phyloP scores from a whole-genome alignment of 768 basidiomycete species.

The Gloeophyllum trabeum region DNA sequence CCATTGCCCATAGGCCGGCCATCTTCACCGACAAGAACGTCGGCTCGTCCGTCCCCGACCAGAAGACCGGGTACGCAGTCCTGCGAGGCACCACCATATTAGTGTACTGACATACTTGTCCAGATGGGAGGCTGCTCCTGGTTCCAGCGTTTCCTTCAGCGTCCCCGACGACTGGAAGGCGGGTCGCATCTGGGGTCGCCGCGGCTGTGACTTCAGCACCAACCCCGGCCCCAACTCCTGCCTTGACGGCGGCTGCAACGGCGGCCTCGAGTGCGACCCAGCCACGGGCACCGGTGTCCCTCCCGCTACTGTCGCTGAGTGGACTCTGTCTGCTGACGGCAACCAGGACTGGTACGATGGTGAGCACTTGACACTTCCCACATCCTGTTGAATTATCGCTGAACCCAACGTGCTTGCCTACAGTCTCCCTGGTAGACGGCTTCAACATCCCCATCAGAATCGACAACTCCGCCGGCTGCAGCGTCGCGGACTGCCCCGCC shows the following conservation, averaged over 20 bases:
- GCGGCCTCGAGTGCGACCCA: constrained; percentile 19
- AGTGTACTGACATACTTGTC: constrained; percentile 10
- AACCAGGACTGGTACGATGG: constrained; percentile 22
- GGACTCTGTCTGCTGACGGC: constrained; percentile 17
- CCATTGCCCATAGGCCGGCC: constrained; percentile 27
- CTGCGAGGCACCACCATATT: neutral
- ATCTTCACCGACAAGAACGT: constrained; percentile 51
- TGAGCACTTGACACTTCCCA: constrained; percentile 3
- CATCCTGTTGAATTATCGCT: neutral
- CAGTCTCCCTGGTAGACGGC: constrained; percentile 20
- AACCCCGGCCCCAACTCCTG: constrained; percentile 6
- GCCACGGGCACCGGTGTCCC: constrained; percentile 23
- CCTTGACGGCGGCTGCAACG: constrained; percentile 8
- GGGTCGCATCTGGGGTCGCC: constrained; percentile 43
- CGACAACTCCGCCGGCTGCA: constrained; percentile 11
- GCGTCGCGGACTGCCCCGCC: constrained; percentile 12
- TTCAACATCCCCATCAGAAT: constrained; percentile 14
- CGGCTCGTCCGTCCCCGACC: constrained; percentile 30
- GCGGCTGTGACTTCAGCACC: constrained; percentile 7
- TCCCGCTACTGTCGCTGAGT: constrained; percentile 24
- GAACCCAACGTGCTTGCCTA: constrained; percentile 2
- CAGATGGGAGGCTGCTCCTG: constrained; percentile 18
- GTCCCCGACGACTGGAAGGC: constrained; percentile 58
- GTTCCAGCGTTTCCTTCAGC: constrained; percentile 25
- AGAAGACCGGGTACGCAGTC: constrained; percentile 30